Base-by-base conservation (phyloP, 208 protist species). In the Crithidia acanthocephali region DNA sequence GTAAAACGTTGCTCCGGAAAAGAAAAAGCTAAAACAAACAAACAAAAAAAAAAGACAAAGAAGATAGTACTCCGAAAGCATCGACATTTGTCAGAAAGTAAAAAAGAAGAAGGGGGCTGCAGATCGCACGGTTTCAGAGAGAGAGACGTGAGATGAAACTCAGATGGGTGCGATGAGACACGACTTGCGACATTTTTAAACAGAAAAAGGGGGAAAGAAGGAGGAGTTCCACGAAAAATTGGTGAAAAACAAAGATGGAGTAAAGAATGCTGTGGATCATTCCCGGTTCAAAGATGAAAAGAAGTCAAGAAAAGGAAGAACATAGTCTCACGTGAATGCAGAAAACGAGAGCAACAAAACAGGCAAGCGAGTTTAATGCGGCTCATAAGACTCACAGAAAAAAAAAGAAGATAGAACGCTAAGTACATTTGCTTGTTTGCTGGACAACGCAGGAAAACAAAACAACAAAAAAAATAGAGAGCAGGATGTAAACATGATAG, bases 1-100 rank as follows among this genome's bases (percentile, higher is more conserved):
- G 11, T 13, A 40, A 11, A 40, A 40, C 11, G 35, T 11, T 40
- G 35, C 11, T 40, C 11, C 35, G 11, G 11, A 40, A 40, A 40
- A 40, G 11, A 56, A 37, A 74, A 65, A 25, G 18, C 28, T 57
- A 74, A 67, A 27, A 40, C 23, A 25, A 22, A 32, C 35, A 62
- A 18, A 13, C 2, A 11, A 20, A 47, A 65, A 74, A 67, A 27
- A 40, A 37, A 25, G 37, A 32, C 35, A 62, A 18, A 13, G 15
- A 11, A 20, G 28, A 23, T 15, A 35, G 15, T 2, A 40, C 22
- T 47, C 22, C 22, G 16, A 61, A 62, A 27, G 27, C 18, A 40
- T 40, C 11, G 8, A 11, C 8, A 40, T 40, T 5, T 40, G 35
- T 40, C 35, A 40, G 35, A 40, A 11, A 13, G 35, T 40, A 40